phyloP scores from a whole-genome alignment of 2,329 filamentous ascomycete species.

The Stemphylium vesicarium region DNA sequence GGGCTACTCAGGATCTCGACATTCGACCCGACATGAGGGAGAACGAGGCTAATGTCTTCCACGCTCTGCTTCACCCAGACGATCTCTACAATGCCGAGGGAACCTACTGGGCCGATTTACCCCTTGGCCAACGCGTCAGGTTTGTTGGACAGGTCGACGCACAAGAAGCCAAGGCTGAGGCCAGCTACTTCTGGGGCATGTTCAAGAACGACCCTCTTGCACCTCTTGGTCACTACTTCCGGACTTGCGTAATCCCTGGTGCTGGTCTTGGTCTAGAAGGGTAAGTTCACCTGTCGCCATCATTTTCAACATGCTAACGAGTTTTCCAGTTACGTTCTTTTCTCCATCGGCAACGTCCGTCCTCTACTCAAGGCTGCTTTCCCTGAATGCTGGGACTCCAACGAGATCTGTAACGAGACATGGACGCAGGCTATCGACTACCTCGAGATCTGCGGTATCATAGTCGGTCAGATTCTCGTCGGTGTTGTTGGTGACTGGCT shows the following conservation, averaged over 20 bases:
- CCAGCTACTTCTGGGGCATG: constrained; percentile 73
- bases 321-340: constrained; percentile 77
- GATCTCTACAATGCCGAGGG: constrained; percentile 85
- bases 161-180: constrained; percentile 72
- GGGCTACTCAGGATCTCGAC: constrained; percentile 50
- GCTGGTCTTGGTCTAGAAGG: constrained; percentile 91
- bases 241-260: constrained; percentile 89
- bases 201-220: constrained; percentile 85
- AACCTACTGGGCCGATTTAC: constrained; percentile 91
- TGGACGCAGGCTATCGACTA: constrained; percentile 89
- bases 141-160: constrained; percentile 80
- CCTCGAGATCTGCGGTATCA: constrained; percentile 93
- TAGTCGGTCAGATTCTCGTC: constrained; percentile 84
- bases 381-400: constrained; percentile 74
- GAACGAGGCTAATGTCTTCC: constrained; percentile 70
- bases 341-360: constrained; percentile 93
- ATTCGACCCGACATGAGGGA: constrained; percentile 58
- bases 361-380: constrained; percentile 80
- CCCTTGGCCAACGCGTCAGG: constrained; percentile 68
- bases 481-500: constrained; percentile 82
- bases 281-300: constrained; percentile 11
- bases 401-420: constrained; percentile 72
- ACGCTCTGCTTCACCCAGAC: constrained; percentile 81
- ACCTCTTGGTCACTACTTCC: constrained; percentile 84
- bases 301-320: constrained; percentile 5